These are phyloP conservation scores for Phytophthora constricta DNA, from an alignment of 352 stramenopile species.

Conservation along the genomic window DNA sequence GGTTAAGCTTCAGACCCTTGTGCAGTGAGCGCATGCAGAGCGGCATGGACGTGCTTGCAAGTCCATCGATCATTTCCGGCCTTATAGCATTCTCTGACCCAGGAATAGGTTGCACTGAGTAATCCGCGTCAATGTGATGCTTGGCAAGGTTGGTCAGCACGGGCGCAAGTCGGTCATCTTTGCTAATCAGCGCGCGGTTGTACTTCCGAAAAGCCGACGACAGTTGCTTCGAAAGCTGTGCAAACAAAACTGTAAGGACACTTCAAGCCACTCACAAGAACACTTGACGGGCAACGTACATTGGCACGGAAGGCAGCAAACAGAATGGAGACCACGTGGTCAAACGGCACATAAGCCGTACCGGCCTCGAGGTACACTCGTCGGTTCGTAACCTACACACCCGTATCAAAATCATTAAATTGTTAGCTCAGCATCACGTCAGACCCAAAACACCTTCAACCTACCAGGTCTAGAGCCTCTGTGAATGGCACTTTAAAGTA, in stretches of 20 bases:
- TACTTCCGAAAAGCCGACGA: constrained; percentile 89
- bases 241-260: constrained; percentile 11
- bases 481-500: constrained; percentile 98
- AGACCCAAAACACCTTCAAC: not conserved
- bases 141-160: constrained; percentile 96
- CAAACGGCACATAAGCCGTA: constrained; percentile 95
- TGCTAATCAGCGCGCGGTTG: constrained; percentile 89
- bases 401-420: not conserved
- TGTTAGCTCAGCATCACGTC: not conserved
- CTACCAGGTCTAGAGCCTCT: constrained; percentile 94
- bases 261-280: not conserved
- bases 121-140: constrained; percentile 95
- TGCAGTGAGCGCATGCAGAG: constrained; percentile 98
- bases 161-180: constrained; percentile 93
- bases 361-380: constrained; percentile 95
- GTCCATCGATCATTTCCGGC: constrained; percentile 91
- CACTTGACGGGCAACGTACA: constrained; percentile 36
- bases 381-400: constrained; percentile 64
- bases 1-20: constrained; percentile 92
- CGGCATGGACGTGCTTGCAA: constrained; percentile 94
- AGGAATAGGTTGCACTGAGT: constrained; percentile 53
- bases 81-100: constrained; percentile 78
- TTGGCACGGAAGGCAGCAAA: constrained; percentile 92
- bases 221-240: constrained; percentile 91
- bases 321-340: constrained; percentile 96